Conservation (phyloP, 108 stramenopile species). For the Chaetoceros tenuissimus region DNA sequence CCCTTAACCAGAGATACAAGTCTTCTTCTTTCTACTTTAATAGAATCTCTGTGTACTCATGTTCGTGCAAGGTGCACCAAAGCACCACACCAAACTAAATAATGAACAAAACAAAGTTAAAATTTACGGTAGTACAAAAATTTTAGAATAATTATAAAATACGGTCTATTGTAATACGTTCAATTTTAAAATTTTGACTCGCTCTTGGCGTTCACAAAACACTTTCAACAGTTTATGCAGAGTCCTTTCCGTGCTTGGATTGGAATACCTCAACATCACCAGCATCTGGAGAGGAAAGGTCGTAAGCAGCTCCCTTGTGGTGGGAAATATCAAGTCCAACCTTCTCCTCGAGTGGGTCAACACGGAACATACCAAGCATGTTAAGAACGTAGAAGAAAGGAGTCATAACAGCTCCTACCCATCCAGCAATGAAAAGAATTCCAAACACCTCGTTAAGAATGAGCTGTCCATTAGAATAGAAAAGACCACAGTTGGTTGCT, state of each 20-base stretch:
- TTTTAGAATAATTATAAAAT: no score
- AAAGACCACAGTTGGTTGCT: conserved; percentile 27
- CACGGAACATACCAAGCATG: conserved; percentile 54
- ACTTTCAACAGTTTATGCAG: background rate
- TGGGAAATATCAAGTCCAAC: conserved; percentile 78
- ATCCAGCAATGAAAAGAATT: conserved; percentile 54
- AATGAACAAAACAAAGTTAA: no score
- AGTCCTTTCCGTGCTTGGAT: conserved; percentile 38
- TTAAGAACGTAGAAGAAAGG: conserved; percentile 52
- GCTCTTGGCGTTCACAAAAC: background rate
- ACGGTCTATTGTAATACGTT: no score
- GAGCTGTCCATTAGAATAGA: conserved; percentile 46
- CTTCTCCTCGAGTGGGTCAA: conserved; percentile 66
- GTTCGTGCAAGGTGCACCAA: no score
- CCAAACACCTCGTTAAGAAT: conserved; percentile 52
- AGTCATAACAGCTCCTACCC: conserved; percentile 40
- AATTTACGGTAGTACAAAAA: no score
- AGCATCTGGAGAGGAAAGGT: conserved; percentile 20
- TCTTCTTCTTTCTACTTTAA: no score
- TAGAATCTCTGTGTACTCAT: no score
- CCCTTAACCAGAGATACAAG: no score
- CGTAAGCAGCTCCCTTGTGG: conserved; percentile 67
- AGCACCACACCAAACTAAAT: no score
- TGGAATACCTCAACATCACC: conserved; percentile 35
- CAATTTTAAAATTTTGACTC: background rate